Conservation (phyloP, 306 rosid genomes). For the Vicia sativa region DNA sequence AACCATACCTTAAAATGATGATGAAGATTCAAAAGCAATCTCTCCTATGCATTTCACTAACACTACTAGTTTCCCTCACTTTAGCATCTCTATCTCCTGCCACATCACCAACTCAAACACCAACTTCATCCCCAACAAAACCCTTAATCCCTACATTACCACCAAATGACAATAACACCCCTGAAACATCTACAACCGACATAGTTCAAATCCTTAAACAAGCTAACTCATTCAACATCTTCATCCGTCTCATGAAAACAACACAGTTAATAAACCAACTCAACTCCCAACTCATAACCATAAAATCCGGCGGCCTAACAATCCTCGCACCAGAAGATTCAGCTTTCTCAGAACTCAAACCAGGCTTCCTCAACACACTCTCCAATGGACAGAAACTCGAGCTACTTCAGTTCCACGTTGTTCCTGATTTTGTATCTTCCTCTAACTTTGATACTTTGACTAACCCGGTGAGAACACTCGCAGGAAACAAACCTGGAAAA, state of each 20-base stretch:
- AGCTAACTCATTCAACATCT: conserved; percentile 48
- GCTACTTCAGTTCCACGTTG: conserved; percentile 66
- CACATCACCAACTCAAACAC: conserved; percentile 44
- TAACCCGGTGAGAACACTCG: conserved; percentile 66
- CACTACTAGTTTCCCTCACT: conserved; percentile 33
- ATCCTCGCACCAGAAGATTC: conserved; percentile 56
- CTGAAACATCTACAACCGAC: conserved; percentile 19
- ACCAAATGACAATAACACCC: conserved; percentile 19
- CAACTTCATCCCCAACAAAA: conserved; percentile 33
- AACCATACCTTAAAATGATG: conserved; percentile 11
- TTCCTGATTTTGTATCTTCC: conserved; percentile 52
- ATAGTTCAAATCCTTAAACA: conserved; percentile 50
- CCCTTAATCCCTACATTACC: conserved; percentile 31
- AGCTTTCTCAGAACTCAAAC: conserved; percentile 63
- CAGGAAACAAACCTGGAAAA: conserved; percentile 51
- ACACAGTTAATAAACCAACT: conserved; percentile 62
- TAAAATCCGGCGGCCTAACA: conserved; percentile 58
- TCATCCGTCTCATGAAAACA: conserved; percentile 60
- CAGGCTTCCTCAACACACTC: conserved; percentile 65
- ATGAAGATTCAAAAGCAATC: conserved; percentile 37
- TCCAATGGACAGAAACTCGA: conserved; percentile 55
- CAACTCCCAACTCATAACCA: conserved; percentile 51
- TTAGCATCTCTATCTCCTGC: conserved; percentile 46
- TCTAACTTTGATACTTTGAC: conserved; percentile 71
- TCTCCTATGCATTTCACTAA: conserved; percentile 33